Conservation (phyloP, 2,329 filamentous ascomycete genomes). For the Exophiala lecanii-corni region DNA sequence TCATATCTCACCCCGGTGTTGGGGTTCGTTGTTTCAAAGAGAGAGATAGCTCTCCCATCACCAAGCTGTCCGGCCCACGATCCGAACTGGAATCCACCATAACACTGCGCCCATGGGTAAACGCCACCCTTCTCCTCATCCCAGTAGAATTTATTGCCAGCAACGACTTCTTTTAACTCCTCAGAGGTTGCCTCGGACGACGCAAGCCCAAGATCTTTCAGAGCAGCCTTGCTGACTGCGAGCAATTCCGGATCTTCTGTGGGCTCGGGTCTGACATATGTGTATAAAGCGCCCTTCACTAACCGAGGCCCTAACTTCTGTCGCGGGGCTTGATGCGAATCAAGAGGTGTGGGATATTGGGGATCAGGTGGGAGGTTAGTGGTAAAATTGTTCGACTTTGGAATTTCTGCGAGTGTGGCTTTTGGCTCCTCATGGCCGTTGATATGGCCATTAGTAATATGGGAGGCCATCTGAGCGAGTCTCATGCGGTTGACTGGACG, state of each 20-base stretch:
- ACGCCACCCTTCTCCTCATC: conserved; percentile 69
- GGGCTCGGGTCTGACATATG: conserved; percentile 78
- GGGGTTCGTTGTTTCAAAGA: conserved; percentile 84
- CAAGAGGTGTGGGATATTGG: conserved; percentile 71
- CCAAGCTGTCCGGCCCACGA: conserved; percentile 95
- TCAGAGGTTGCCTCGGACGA: conserved; percentile 63
- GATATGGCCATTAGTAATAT: conserved; percentile 30
- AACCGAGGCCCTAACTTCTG: conserved; percentile 71
- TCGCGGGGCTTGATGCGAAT: conserved; percentile 76
- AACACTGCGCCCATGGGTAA: conserved; percentile 98
- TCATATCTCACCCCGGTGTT: conserved; percentile 71
- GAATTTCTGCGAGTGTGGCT: conserved; percentile 44
- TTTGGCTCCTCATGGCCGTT: conserved; percentile 5
- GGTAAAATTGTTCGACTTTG: conserved; percentile 63
- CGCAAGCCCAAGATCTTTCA: conserved; percentile 74
- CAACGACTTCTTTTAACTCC: conserved; percentile 71
- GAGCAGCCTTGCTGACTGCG: conserved; percentile 70
- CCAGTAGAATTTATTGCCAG: conserved; percentile 77
- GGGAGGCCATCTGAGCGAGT: conserved; percentile 44
- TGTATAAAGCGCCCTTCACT: conserved; percentile 81
- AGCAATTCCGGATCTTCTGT: conserved; percentile 72
- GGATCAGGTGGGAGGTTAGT: conserved; percentile 69
- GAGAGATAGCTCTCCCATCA: conserved; percentile 86
- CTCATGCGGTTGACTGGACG: conserved; percentile 30
- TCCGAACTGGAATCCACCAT: conserved; percentile 67